Percentiles rank a stretch among this genome's conserved stretches.
These are phyloP conservation scores for Parvularia atlantis DNA, from an alignment of 78 protist genomes.

Conservation along the genomic window DNA sequence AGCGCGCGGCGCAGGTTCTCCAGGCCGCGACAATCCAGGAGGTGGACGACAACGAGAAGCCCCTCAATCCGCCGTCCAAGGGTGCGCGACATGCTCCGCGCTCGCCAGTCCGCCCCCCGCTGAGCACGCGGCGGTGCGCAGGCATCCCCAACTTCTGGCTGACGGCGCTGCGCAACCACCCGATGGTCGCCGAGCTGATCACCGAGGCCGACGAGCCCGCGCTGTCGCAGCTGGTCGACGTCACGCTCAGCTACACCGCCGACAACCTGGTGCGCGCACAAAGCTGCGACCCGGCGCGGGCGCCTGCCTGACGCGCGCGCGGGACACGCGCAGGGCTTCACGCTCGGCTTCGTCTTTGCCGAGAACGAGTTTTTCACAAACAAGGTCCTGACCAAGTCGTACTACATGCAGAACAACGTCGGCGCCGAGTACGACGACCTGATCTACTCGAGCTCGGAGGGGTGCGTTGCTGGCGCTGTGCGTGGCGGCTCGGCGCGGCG, in stretches of 20 bases:
- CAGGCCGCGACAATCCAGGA: neutral
- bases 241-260: neutral
- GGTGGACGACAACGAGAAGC: constrained; percentile 5
- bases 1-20: too few relatives aligned
- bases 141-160: constrained; percentile 22
- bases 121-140: neutral
- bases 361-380: constrained; percentile 40
- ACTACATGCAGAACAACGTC: constrained; percentile 9
- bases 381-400: constrained; percentile 34
- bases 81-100: too few relatives aligned
- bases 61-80: too few relatives aligned
- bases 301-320: too few relatives aligned
- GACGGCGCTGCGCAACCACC: neutral
- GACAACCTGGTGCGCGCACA: too few relatives aligned
- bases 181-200: neutral
- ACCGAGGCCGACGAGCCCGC: neutral
- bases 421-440: constrained; percentile 16
- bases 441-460: neutral
- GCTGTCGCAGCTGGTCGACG: neutral
- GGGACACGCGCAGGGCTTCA: too few relatives aligned
- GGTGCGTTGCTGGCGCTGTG: neutral
- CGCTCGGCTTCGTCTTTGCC: constrained; percentile 28
- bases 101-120: too few relatives aligned
- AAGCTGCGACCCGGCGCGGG: too few relatives aligned
- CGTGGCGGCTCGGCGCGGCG: too few relatives aligned